Evolutionary conservation across 305 asterid species (phyloP), one percentile per base, ranked within the genome.

Genomic region (Solanum chacoense): DNA sequence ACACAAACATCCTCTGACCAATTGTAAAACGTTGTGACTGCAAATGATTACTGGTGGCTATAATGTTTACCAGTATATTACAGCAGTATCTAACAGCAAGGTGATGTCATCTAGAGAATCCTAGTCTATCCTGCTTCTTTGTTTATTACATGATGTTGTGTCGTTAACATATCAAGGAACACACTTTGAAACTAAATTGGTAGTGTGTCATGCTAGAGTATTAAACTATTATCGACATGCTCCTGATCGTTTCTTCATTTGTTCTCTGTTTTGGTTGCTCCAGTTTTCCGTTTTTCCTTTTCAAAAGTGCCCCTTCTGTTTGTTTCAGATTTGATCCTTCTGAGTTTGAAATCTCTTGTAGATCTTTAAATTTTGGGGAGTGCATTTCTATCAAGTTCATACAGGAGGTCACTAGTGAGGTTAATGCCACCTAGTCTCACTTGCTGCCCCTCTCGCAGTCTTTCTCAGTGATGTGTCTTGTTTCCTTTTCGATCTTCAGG

Each of bases 401-500:
- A 83, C 37, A 29, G 71, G 69, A 59, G 11, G 71, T 59, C 6
- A 22, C 71, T 59, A 59, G 71, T 22, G 71, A 59, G 71, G 3
- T 20, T 22, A 59, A 59, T 59, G 71, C 71, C 26, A 59, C 26
- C 26, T 59, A 59, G 45, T 84, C 38, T 84, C 87, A 22, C 42
- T 50, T 55, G 73, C 31, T 32, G 37, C 45, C 29, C 42, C 26
- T 84, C 32, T 84, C 8, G 3, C 50, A 31, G 45, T 55, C 42
- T 28, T 83, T 31, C 72, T 84, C 75, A 84, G 29, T 55, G 74
- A 84, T 55, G 31, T 16, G 45, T 32, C 34, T 34, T 88, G 40
- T 81, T 85, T 87, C 55, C 75, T 37, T 88, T 59, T 22, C 36
- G 76, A 59, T 87, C 90, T 88, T 85, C 94, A 97, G 99, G 85